Conservation (phyloP, 2,329 filamentous ascomycete species). For the Mycosphaerelloides madeirae region DNA sequence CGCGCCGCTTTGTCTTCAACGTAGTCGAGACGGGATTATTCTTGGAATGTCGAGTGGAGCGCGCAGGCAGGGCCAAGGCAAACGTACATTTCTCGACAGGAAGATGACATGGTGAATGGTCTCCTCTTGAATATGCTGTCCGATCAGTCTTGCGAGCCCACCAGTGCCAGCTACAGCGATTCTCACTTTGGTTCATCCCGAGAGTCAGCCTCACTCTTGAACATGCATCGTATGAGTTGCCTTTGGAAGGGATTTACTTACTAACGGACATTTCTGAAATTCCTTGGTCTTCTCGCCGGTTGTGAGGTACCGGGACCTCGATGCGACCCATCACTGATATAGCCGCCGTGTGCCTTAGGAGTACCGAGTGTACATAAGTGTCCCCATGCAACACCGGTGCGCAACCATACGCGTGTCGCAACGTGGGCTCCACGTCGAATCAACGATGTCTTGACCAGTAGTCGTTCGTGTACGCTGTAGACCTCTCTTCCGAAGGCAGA, state of each 20-base stretch:
- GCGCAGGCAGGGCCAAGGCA: not conserved
- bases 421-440: too few species aligned
- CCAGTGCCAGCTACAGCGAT: constrained; percentile 60
- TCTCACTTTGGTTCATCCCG: constrained; percentile 37
- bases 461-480: not conserved
- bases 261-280: too few species aligned
- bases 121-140: constrained; percentile 54
- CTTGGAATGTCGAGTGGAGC: too few species aligned
- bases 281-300: too few species aligned
- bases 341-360: too few species aligned
- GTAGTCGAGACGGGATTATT: too few species aligned
- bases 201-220: not conserved
- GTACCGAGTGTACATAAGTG: too few species aligned
- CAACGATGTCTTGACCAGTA: too few species aligned
- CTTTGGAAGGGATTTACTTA: not conserved
- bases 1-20: not conserved
- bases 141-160: constrained; percentile 55
- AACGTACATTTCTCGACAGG: constrained; percentile 60
- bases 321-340: too few species aligned
- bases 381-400: too few species aligned
- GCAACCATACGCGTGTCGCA: too few species aligned
- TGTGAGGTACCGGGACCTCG: too few species aligned
- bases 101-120: constrained; percentile 66
- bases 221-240: not conserved
- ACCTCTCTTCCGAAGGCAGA: not conserved